Evolutionary conservation across 1,284 basidiomycete genomes (phyloP), one percentile per base, ranked within the genome.

Genomic region (Ceratobasidium sp.): DNA sequence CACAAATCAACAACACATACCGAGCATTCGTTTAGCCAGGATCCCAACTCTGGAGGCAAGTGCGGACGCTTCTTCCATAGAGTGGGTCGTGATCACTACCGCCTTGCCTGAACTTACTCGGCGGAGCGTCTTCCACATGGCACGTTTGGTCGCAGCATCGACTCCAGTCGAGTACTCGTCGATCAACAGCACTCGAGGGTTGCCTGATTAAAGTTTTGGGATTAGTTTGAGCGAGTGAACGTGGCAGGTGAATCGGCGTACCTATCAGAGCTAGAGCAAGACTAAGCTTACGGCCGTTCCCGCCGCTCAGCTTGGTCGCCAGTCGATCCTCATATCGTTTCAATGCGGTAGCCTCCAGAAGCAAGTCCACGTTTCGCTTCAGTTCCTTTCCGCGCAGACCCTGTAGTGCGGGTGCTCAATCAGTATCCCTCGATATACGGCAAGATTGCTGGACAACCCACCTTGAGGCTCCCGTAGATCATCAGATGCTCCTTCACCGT

Each of bases 141-240:
- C 91, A 59, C 93, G 86, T 83, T 94, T 95, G 86, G 91, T 93
- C 83, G 90, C 93, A 2, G 93, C 91, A 81, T 95, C 94, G 32
- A 95, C 90, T 4, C 94, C 94, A 0, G 92, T 93, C 1, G 91
- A 93, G 81, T 94, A 94, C 82, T 95, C 93, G 80, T 95, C 94
- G 59, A 95, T 92, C 52, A 95, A 86, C 3, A 95, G 84, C 8
- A 95, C 92, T 0, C 90, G 85, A 0, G 93, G 92, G 81, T 95
- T 94, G 2, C 92, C 90, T 90, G 78, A 8, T 11, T 32, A 37
- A 9, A 5, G 70, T 15, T 59, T 22, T 25, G 22, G n/a, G 52
- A 29, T 34, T 59, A 59, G 57, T 17, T 9, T 7, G 7, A 1
- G 13, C 34, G 6, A 15, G 34, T 34, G 32, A 15, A 15, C 11